A percentile compares a stretch with the other conserved stretches of the same genome.
Evolutionary conservation across 495 filamentous ascomycete species (phyloP).

Genomic region (Daldinia concentrica): DNA sequence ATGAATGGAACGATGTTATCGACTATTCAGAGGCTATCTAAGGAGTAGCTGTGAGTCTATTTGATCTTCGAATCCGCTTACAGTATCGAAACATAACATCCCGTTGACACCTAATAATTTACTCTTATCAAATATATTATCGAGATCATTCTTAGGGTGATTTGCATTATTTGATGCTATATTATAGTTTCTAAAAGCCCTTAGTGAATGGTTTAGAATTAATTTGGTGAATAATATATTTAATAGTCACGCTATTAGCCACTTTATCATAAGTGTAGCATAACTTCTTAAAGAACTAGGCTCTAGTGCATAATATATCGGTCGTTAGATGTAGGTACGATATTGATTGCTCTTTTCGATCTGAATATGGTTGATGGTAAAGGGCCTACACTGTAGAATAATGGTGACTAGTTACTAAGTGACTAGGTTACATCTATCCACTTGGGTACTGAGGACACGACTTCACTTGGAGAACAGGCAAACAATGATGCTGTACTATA

Average conservation of each 20-base stretch:
- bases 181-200: not conserved
- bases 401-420: not conserved
- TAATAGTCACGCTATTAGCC: not conserved
- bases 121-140: not conserved
- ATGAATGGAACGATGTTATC: no score
- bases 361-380: not conserved
- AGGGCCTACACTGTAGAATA: not conserved
- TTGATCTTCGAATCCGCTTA: no score
- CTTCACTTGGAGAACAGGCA: not conserved
- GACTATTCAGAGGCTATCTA: no score
- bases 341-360: not conserved
- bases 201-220: not conserved
- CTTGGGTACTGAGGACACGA: not conserved
- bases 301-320: not conserved
- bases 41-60: no score
- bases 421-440: not conserved
- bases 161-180: not conserved
- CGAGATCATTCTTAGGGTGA: not conserved
- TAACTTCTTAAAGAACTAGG: not conserved
- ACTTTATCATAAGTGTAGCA: not conserved
- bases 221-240: not conserved
- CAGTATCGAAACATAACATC: no score
- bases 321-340: not conserved
- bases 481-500: not conserved
- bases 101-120: not conserved